Base-by-base conservation (phyloP, 2,329 filamentous ascomycete genomes). In the Eutypella sp. region DNA sequence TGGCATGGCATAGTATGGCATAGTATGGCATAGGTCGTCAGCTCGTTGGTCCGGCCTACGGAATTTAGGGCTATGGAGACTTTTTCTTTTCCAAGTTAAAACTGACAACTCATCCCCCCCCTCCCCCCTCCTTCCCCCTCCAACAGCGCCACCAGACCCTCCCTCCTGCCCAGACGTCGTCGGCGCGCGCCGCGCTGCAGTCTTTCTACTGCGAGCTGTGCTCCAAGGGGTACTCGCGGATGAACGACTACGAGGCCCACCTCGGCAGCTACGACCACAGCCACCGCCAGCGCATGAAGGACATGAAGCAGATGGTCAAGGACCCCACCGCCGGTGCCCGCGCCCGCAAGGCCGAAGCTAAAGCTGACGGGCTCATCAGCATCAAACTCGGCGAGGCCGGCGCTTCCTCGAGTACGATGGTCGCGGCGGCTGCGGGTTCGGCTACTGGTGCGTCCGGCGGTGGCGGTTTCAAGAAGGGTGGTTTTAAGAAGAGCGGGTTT, bases 231-330 rank as follows among this genome's bases (percentile, higher is more conserved):
- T 99, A 97, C 69, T 83, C 85, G 2, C 89, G 93, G 46, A 92
- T 95, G 77, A 92, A 95, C 63, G 92, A 97, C 65, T 96, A 95
- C 66, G 92, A 97, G 67, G 86, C 91, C 7, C 93, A 99, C 66
- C 87, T 96, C 46, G 84, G 84, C 52, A 93, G 87, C 59, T 97
- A 97, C 67, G 93, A 97, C 63, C 93, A 99, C 69, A 87, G 88
- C 57, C 93, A 99, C 68, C 91, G 90, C 65, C 90, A 95, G 71
- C 85, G 88, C 41, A 79, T 91, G 47, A 88, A 89, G 67, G 87
- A 93, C 59, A 90, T 92, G 87, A 89, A 89, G 68, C 83, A 87
- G 59, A 85, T 91, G 74, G 83, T 86, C 25, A 82, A 84, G 55
- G 84, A 89, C 54, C 82, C 86, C 2, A 77, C 75, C 44, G 82